A percentile compares a stretch with the other conserved stretches of the same genome.
Conservation (phyloP, 2,329 filamentous ascomycete genomes). For the Knufia fluminis region DNA sequence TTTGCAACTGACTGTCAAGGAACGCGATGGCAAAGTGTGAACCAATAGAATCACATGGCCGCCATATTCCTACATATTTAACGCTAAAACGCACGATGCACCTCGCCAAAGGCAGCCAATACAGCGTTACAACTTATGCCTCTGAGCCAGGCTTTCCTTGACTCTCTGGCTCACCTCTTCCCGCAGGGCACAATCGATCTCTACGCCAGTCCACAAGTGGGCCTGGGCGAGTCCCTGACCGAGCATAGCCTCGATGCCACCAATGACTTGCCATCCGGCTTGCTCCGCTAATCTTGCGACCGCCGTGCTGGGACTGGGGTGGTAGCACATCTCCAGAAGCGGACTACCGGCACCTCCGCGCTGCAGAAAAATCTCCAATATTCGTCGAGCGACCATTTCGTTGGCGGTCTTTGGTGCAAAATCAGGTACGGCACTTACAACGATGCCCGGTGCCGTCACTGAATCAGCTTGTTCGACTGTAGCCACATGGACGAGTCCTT, state of each 20-base stretch:
- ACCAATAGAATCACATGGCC: neutral
- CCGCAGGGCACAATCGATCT: conserved; percentile 37
- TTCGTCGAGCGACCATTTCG: conserved; percentile 51
- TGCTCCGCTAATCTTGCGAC: conserved; percentile 53
- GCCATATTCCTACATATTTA: neutral
- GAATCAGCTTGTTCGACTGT: conserved; percentile 50
- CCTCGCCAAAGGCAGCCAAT: neutral
- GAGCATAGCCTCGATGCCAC: conserved; percentile 68
- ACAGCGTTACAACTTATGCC: conserved; percentile 3
- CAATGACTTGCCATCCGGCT: conserved; percentile 62
- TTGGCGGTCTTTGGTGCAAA: conserved; percentile 57
- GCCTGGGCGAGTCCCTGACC: conserved; percentile 66
- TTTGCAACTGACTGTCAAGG: conserved; percentile 30
- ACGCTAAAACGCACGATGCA: neutral
- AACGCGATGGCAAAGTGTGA: neutral
- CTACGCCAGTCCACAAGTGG: conserved; percentile 53
- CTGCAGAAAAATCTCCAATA: conserved; percentile 36
- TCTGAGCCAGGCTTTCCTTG: neutral
- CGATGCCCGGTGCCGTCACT: conserved; percentile 53
- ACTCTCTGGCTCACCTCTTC: conserved; percentile 1
- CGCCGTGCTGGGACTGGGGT: conserved; percentile 59
- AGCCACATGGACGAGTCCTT: conserved; percentile 51
- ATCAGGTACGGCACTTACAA: conserved; percentile 68
- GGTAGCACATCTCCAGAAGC: conserved; percentile 77
- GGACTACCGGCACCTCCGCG: conserved; percentile 48